Percentiles rank a stretch among this genome's conserved stretches.
Evolutionary conservation across 306 rosid genomes (phyloP).

Genomic region (Medicago truncatula): DNA sequence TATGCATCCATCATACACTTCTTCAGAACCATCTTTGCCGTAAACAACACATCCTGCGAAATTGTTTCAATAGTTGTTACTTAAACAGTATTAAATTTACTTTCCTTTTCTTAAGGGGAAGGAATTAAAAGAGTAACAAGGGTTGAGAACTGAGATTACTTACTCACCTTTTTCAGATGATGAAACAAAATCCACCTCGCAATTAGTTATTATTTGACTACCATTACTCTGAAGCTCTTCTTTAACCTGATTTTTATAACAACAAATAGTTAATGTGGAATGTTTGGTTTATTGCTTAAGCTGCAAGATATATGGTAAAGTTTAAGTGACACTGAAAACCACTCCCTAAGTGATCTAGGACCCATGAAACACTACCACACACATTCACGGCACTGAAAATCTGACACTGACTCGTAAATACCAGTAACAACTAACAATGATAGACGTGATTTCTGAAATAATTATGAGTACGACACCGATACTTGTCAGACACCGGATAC

Average conservation of each 20-base stretch:
- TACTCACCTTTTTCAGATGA: conserved; percentile 63
- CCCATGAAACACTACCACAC: no score
- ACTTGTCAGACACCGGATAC: not conserved
- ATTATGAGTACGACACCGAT: no score
- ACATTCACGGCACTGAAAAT: no score
- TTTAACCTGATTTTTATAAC: conserved; percentile 58
- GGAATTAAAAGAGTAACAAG: conserved; percentile 10
- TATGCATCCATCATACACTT: conserved; percentile 66
- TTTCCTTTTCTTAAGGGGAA: conserved; percentile 13
- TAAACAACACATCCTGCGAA: conserved; percentile 66
- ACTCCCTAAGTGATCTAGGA: no score
- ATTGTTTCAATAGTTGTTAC: conserved; percentile 17
- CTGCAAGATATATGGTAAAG: no score
- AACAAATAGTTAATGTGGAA: conserved; percentile 6
- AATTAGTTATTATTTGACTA: conserved; percentile 59
- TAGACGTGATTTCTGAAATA: no score
- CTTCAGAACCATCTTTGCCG: conserved; percentile 65
- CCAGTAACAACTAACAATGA: not conserved
- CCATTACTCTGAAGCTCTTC: conserved; percentile 71
- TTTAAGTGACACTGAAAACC: no score
- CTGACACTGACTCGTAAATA: not conserved
- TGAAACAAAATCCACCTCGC: conserved; percentile 61
- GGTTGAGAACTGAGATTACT: not conserved
- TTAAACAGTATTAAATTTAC: not conserved
- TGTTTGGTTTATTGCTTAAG: not conserved